Conservation (phyloP, 768 basidiomycete genomes). For the Amanita subjunquillea region DNA sequence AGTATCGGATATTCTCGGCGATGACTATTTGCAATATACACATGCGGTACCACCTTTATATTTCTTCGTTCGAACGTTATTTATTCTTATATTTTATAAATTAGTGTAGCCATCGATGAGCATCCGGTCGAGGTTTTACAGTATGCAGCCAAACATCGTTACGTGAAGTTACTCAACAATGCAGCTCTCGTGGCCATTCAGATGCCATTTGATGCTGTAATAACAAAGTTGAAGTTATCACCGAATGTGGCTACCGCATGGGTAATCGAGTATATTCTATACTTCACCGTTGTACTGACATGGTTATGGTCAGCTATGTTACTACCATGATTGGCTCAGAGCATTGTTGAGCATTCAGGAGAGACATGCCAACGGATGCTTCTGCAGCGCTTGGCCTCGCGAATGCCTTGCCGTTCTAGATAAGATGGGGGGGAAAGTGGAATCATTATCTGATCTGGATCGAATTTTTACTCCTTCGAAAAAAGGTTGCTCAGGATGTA, state of each 20-base stretch:
- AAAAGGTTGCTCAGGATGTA: too few relatives aligned
- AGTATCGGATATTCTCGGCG: conserved; percentile 14
- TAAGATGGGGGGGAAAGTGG: not conserved
- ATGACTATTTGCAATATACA: conserved; percentile 12
- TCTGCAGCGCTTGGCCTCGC: not conserved
- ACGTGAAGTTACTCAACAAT: not conserved
- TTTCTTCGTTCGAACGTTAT: not conserved
- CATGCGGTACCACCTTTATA: conserved; percentile 8
- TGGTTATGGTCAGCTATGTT: not conserved
- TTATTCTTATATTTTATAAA: not conserved
- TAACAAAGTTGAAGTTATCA: not conserved
- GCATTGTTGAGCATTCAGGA: not conserved
- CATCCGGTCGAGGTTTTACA: conserved; percentile 5
- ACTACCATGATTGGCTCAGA: not conserved
- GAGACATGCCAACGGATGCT: not conserved
- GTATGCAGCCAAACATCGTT: conserved; percentile 4
- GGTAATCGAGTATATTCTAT: not conserved
- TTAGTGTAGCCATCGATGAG: not conserved
- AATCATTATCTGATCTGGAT: not conserved
- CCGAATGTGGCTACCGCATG: not conserved
- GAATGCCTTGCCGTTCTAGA: not conserved
- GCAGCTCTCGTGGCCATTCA: not conserved
- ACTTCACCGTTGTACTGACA: not conserved
- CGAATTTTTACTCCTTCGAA: too few relatives aligned
- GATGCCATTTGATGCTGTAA: not conserved